Percentiles rank a stretch among this genome's conserved stretches.
These are phyloP conservation scores for Colletotrichum trifolii DNA, from an alignment of 2,329 filamentous ascomycete genomes.

Conservation along the genomic window DNA sequence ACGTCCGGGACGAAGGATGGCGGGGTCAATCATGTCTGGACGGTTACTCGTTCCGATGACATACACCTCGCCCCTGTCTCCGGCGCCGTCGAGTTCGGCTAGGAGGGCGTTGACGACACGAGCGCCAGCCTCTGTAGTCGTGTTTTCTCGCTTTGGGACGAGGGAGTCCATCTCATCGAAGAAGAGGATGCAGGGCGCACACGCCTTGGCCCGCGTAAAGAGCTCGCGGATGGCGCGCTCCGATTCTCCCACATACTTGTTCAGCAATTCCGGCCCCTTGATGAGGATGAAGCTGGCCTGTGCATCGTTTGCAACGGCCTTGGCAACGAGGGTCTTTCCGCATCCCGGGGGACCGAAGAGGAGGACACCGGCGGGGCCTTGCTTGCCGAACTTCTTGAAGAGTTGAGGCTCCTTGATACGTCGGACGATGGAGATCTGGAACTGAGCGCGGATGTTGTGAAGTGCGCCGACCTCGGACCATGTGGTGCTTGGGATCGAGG, in stretches of 20 bases:
- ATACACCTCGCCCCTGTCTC: slow-evolving; percentile 85
- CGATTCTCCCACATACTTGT: slow-evolving; percentile 97
- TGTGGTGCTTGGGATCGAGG: slow-evolving; percentile 90
- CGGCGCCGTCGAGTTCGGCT: slow-evolving; percentile 91
- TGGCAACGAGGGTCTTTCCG: slow-evolving; percentile 95
- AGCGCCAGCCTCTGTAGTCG: slow-evolving; percentile 82
- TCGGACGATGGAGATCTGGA: slow-evolving; percentile 87
- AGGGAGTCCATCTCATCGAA: slow-evolving; percentile 97
- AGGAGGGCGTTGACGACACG: slow-evolving; percentile 95
- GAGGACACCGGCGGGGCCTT: slow-evolving; percentile 84
- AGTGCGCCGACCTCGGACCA: slow-evolving; percentile 94
- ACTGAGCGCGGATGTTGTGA: slow-evolving; percentile 79
- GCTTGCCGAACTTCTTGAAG: slow-evolving; percentile 82
- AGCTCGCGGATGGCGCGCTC: slow-evolving; percentile 93
- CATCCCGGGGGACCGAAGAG: slow-evolving; percentile 98
- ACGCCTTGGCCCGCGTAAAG: slow-evolving; percentile 87
- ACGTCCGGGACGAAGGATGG: slow-evolving; percentile 91
- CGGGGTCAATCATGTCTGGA: slow-evolving; percentile 95
- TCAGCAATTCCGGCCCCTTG: slow-evolving; percentile 94
- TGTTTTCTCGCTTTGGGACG: slow-evolving; percentile 83
- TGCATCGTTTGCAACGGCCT: slow-evolving; percentile 94
- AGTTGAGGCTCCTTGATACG: slow-evolving; percentile 86
- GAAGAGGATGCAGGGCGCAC: slow-evolving; percentile 85
- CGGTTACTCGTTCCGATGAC: slow-evolving; percentile 95
- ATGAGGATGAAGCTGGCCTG: slow-evolving; percentile 98